Evolutionary conservation across 345 rosid genomes (phyloP), one percentile per base, ranked within the genome.

Genomic region (Mangifera indica): DNA sequence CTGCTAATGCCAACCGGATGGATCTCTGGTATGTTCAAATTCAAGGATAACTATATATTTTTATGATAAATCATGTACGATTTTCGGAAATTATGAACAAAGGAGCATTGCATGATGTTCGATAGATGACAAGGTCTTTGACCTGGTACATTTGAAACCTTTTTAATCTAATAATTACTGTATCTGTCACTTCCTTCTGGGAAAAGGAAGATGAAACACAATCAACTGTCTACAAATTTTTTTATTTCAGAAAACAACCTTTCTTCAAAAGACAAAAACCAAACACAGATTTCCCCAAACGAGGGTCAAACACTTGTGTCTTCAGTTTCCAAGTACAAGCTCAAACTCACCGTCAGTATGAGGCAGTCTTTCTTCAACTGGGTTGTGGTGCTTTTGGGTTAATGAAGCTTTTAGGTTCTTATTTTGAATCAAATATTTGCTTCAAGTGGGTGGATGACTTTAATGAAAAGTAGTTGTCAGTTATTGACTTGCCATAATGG

Each of bases 261-360:
- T 66, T 60, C 37, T 68, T 60, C 24, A 9, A 70, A n/a, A 45
- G 46, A 63, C 44, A 22, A 34, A 66, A 60, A 56, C 58, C 57
- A 60, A 49, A 61, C 74, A 63, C 74, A 58, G 73, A 60, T 79
- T 72, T 56, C 67, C 60, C 64, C 64, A 22, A 74, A 7, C 21
- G 18, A 22, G 29, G 61, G 72, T 63, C 69, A 65, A 57, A 52
- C 75, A 61, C 75, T 76, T 62, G 13, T 76, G 68, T 72, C 67
- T 60, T 52, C 59, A 74, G 58, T 6, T 45, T 69, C 63, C 7
- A 37, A 37, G 9, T 1, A 37, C 9, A 37, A 37, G 6, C 42
- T 37, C 42, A 44, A n/a, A 57, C 62, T 46, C 67, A 25, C 46
- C 52, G 26, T n/a, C 29, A 20, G 46, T 18, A 48, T 63, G 58